Evolutionary conservation across 441 rosid species (phyloP), one percentile per base, ranked within the genome.

Genomic region (Pelargonium cotyledonis): DNA sequence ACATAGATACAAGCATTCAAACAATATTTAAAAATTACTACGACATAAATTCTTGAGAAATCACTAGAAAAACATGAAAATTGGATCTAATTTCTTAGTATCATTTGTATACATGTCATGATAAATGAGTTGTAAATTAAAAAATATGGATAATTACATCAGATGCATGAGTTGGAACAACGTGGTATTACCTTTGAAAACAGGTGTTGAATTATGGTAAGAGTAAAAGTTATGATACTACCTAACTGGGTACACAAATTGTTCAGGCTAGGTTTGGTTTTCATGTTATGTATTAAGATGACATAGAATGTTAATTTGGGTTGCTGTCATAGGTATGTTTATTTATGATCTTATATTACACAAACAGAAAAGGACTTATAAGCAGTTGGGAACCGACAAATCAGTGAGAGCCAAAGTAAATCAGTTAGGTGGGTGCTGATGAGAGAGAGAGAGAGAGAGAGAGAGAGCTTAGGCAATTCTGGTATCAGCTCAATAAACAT

Each of bases 151-250:
- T 21, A 26, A 14, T 60, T 9, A 18, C 11, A 60, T 23, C 64
- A 60, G 64, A n/a, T 9, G 31, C 63, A 58, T 58, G 63, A 58
- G 63, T 58, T 12, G 6, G 31, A 21, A 19, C 63, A 58, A 19
- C 8, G 10, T 5, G 10, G 63, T 58, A 9, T 8, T 58, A 58
- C 63, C 29, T n/a, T 53, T 53, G 60, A 53, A 8, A 53, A 19
- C 21, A 16, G 21, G 60, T 53, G 12, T 53, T n/a, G 12, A 1
- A 16, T 15, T n/a, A 5, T 53, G 60, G 60, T 15, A 53, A 5
- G 19, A 51, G 5, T 2, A 51, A 5, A 51, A 51, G 58, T 51
- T n/a, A 14, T 49, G 31, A 49, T 5, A 2, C 3, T 4, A 12
- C 55, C 57, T 14, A 51, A 14, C 58, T 51, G 5, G 58, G 19